Conservation (phyloP, 257 asterid genomes). For the Jacaranda mimosifolia region DNA sequence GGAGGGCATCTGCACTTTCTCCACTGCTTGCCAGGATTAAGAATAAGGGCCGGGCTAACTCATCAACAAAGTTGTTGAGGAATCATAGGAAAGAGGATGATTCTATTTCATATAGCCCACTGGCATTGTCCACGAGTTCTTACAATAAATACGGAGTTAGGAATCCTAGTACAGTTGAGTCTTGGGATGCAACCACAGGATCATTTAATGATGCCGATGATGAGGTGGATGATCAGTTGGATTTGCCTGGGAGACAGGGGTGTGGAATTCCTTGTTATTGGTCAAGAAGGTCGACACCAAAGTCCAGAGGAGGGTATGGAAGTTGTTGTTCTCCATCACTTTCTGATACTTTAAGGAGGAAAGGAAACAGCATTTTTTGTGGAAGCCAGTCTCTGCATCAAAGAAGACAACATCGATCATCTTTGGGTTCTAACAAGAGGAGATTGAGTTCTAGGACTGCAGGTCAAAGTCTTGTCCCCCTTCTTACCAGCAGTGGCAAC, state of each 20-base stretch:
- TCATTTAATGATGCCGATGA: constrained; percentile 86
- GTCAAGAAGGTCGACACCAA: constrained; percentile 95
- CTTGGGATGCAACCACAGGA: constrained; percentile 89
- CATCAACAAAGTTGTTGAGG: constrained; percentile 61
- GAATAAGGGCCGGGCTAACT: constrained; percentile 63
- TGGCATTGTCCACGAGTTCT: constrained; percentile 83
- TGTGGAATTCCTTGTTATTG: constrained; percentile 97
- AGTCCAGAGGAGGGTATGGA: constrained; percentile 71
- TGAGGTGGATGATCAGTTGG: constrained; percentile 84
- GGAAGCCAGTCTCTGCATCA: constrained; percentile 63
- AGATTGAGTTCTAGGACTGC: constrained; percentile 56
- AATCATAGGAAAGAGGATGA: constrained; percentile 74
- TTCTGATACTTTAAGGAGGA: constrained; percentile 89
- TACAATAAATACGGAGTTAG: constrained; percentile 58
- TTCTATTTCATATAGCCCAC: constrained; percentile 74
- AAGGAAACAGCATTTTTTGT: constrained; percentile 77
- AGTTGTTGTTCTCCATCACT: constrained; percentile 88
- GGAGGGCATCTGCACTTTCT: constrained; percentile 68
- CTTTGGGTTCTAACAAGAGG: constrained; percentile 67
- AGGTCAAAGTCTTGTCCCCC: constrained; percentile 72
- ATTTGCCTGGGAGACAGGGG: constrained; percentile 81
- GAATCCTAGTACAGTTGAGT: constrained; percentile 79
- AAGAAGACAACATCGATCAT: constrained; percentile 59
- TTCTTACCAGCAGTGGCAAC: constrained; percentile 60
- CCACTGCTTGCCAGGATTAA: constrained; percentile 79